A percentile compares a stretch with the other conserved stretches of the same genome.
These are phyloP conservation scores for Aspergillus sp. DNA, from an alignment of 2,329 filamentous ascomycete species.

Conservation along the genomic window DNA sequence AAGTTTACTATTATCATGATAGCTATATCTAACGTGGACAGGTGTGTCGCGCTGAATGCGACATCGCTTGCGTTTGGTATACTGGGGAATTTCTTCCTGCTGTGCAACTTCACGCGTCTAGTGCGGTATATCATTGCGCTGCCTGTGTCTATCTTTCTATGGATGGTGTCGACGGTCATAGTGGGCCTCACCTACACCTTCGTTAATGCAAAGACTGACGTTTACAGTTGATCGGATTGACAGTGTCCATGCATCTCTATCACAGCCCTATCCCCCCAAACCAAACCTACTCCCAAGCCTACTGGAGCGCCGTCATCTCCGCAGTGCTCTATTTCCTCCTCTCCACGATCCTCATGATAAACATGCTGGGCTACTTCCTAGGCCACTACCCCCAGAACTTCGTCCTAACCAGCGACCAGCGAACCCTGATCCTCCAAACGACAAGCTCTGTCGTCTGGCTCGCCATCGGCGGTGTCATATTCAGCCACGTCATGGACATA, in stretches of 20 bases:
- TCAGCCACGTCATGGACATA: conserved; percentile 71
- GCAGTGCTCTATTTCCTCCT: conserved; percentile 77
- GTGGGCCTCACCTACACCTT: conserved; percentile 36
- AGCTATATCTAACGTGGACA: conserved; percentile 25
- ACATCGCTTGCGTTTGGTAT: conserved; percentile 74
- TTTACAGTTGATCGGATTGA: conserved; percentile 61
- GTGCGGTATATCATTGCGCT: conserved; percentile 80
- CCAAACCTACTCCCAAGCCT: conserved; percentile 73
- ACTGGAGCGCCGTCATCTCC: conserved; percentile 81
- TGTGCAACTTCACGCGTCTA: conserved; percentile 81
- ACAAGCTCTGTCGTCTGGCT: conserved; percentile 83
- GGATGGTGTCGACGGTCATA: conserved; percentile 65
- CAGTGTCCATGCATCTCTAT: conserved; percentile 65
- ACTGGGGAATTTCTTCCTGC: conserved; percentile 74
- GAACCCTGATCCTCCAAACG: conserved; percentile 87
- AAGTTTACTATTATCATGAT: conserved; percentile 17
- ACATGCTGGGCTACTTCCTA: conserved; percentile 73
- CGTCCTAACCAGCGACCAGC: conserved; percentile 72
- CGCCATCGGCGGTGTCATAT: conserved; percentile 73
- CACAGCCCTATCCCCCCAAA: conserved; percentile 48
- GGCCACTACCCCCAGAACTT: conserved; percentile 80
- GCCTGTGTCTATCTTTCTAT: conserved; percentile 78
- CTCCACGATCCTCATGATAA: conserved; percentile 73
- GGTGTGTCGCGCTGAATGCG: conserved; percentile 74
- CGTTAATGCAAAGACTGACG: no score